Conservation (phyloP, 257 asterid species). For the Solanum peruvianum region DNA sequence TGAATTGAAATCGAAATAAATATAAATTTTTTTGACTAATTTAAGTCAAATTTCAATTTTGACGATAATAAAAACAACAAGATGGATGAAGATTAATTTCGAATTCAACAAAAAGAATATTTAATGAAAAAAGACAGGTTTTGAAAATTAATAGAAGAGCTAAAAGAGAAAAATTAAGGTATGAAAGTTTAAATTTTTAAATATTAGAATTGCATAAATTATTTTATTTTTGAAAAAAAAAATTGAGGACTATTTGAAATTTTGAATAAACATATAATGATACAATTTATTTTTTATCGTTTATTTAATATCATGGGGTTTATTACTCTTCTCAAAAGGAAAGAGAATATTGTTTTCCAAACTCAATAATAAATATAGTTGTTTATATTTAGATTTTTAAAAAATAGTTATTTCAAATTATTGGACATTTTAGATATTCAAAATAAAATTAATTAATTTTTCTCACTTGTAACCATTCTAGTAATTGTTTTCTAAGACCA, state of each 20-base stretch:
- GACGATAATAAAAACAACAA: too few species aligned
- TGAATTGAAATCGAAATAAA: too few species aligned
- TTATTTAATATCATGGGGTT: too few species aligned
- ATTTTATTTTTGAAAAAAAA: neutral
- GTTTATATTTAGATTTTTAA: neutral
- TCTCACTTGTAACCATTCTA: neutral
- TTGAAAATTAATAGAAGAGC: neutral
- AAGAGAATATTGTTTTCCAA: neutral
- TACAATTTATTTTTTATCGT: too few species aligned
- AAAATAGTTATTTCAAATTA: neutral
- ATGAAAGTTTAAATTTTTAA: neutral
- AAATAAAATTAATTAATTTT: neutral
- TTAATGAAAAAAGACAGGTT: too few species aligned
- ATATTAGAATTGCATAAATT: neutral
- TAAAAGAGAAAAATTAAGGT: neutral
- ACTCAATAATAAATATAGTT: neutral
- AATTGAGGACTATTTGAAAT: neutral
- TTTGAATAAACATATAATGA: neutral
- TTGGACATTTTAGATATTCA: accelerated
- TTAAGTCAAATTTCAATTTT: too few species aligned
- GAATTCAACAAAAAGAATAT: too few species aligned
- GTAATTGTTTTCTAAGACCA: neutral
- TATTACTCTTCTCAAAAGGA: neutral
- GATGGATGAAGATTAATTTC: too few species aligned
- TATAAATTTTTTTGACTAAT: too few species aligned